A percentile compares a stretch with the other conserved stretches of the same genome.
These are phyloP conservation scores for Cordyceps javanica DNA, from an alignment of 2,329 filamentous ascomycete genomes.

Conservation along the genomic window DNA sequence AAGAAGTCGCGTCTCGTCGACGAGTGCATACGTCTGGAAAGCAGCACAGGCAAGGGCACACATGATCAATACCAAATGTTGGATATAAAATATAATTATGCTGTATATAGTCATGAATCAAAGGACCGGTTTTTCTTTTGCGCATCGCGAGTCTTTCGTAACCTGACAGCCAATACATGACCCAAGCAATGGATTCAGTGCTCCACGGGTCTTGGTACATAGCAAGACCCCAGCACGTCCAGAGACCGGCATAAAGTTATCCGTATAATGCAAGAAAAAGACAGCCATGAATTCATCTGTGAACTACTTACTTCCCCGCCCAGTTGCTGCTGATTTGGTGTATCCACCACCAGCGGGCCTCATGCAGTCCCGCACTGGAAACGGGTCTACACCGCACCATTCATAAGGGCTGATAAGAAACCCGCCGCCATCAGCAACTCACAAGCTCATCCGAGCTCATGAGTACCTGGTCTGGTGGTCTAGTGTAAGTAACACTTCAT, in stretches of 20 bases:
- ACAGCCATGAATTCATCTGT: not conserved
- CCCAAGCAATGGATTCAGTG: too few relatives aligned
- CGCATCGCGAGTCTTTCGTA: not conserved
- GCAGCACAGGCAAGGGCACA: slow-evolving; percentile 4
- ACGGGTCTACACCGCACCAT: not conserved
- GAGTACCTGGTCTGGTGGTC: slow-evolving; percentile 13
- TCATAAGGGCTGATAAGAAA: slow-evolving; percentile 6
- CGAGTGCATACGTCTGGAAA: slow-evolving; percentile 3
- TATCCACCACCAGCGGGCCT: not conserved
- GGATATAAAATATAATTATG: not conserved
- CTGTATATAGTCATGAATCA: not conserved
- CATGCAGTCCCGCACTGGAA: not conserved
- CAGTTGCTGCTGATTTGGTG: not conserved
- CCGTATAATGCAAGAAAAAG: not conserved
- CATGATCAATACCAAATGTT: not conserved
- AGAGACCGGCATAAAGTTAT: too few relatives aligned
- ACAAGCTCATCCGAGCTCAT: not conserved
- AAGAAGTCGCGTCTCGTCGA: not conserved
- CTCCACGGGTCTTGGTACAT: too few relatives aligned
- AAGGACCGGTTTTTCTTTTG: not conserved
- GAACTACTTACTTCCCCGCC: not conserved
- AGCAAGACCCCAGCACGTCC: too few relatives aligned
- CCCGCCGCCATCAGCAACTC: slow-evolving; percentile 12
- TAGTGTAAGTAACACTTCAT: slow-evolving; percentile 7
- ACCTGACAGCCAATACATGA: too few relatives aligned